Evolutionary conservation across 805 yeast genomes (phyloP).

Genomic region (Candida arabinofermentans): DNA sequence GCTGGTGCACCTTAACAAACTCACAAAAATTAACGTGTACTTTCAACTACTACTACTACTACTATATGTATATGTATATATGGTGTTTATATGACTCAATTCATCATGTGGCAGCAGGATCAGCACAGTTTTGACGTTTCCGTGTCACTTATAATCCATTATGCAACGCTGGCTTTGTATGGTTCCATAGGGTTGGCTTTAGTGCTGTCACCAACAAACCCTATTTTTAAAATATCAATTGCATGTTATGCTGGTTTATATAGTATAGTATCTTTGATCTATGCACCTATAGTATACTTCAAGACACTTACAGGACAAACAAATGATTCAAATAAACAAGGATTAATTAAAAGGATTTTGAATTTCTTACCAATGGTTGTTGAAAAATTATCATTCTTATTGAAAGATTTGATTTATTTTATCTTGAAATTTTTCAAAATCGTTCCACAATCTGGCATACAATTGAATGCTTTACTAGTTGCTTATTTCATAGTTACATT

Average conservation of each 20-base stretch:
- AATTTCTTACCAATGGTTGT: slow-evolving; percentile 24
- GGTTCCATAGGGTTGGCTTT: slow-evolving; percentile 8
- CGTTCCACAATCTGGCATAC: not conserved
- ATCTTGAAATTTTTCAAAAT: slow-evolving; percentile 1
- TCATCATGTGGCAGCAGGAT: not conserved
- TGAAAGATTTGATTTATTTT: slow-evolving; percentile 7
- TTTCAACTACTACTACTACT: not conserved
- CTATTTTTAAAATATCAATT: slow-evolving; percentile 25
- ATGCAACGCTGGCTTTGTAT: slow-evolving; percentile 12
- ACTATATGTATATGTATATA: no score
- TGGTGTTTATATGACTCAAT: no score
- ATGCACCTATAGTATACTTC: slow-evolving; percentile 22
- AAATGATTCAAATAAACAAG: slow-evolving; percentile 7
- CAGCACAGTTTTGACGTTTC: slow-evolving; percentile 5
- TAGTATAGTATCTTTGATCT: slow-evolving; percentile 13
- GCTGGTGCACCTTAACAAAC: no score
- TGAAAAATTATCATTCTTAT: slow-evolving; percentile 16
- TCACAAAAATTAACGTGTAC: no score
- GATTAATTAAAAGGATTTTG: slow-evolving; percentile 14
- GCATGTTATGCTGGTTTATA: slow-evolving; percentile 27
- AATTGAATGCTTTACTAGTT: slow-evolving; percentile 12
- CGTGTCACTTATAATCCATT: slow-evolving; percentile 12
- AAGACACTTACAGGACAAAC: slow-evolving; percentile 9
- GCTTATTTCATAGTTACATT: slow-evolving; percentile 24
- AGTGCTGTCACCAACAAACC: slow-evolving; percentile 20